Evolutionary conservation across 495 filamentous ascomycete species (phyloP).

Genomic region (Rostrohypoxylon terebratum): DNA sequence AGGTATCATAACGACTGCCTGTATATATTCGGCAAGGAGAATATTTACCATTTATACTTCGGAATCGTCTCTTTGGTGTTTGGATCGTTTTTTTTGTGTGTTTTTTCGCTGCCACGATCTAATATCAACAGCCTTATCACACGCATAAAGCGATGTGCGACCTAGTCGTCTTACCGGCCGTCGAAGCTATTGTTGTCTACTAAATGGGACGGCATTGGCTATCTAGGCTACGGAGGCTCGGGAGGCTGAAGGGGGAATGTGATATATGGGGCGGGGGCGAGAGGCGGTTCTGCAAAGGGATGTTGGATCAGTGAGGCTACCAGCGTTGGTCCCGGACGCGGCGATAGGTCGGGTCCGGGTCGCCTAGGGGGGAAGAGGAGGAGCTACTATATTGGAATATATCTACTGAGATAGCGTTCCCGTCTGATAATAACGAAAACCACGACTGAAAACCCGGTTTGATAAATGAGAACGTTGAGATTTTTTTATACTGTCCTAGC

Average conservation of each 20-base stretch:
- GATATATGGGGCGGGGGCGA: constrained; percentile 3
- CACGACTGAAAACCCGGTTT: neutral
- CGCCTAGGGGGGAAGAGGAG: constrained; percentile 1
- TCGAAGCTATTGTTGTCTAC: neutral
- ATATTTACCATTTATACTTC: constrained; percentile 19
- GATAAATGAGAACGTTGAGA: constrained; percentile 22
- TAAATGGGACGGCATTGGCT: neutral
- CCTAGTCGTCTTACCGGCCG: neutral
- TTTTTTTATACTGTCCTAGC: neutral
- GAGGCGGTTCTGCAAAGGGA: constrained; percentile 6
- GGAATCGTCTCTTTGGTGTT: constrained; percentile 6
- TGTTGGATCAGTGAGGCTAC: constrained; percentile 4
- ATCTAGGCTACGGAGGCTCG: neutral
- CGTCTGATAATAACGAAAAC: constrained; percentile 29
- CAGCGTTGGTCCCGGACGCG: constrained; percentile 4
- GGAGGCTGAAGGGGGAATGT: constrained; percentile 6
- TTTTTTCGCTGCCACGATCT: constrained; percentile 14
- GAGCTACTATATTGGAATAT: neutral
- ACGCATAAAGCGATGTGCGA: neutral
- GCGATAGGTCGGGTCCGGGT: neutral
- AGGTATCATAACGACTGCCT: constrained; percentile 15
- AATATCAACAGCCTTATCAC: constrained; percentile 24
- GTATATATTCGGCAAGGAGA: constrained; percentile 35
- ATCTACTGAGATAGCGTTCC: constrained; percentile 5
- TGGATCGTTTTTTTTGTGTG: constrained; percentile 15